Percentiles rank a stretch among this genome's conserved stretches.
Evolutionary conservation across 768 basidiomycete species (phyloP).

Genomic region (Lentinula lateritia): DNA sequence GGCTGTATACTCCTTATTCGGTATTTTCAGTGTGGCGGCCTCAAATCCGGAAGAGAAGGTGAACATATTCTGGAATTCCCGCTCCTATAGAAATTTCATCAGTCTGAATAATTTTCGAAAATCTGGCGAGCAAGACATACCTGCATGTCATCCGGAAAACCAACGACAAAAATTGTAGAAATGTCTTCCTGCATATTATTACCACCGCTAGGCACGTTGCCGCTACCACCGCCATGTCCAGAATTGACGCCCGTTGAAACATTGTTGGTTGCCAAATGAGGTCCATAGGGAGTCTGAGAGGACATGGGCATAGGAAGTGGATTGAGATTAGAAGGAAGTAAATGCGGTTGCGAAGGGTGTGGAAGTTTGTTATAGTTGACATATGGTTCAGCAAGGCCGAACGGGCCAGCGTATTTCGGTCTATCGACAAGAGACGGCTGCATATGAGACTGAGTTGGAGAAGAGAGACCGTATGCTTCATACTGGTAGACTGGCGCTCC

Average conservation of each 20-base stretch:
- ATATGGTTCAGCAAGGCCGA: slow-evolving; percentile 30
- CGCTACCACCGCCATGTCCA: slow-evolving; percentile 13
- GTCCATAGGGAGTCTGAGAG: slow-evolving; percentile 73
- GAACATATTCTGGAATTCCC: slow-evolving; percentile 99
- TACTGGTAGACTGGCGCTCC: slow-evolving; percentile 22
- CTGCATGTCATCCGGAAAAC: slow-evolving; percentile 99
- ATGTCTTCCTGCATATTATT: slow-evolving; percentile 69
- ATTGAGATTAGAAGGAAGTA: neutral
- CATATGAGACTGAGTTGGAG: slow-evolving; percentile 32
- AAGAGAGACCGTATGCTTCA: slow-evolving; percentile 31
- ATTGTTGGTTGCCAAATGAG: slow-evolving; percentile 47
- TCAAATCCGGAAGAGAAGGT: slow-evolving; percentile 95
- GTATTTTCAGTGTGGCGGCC: slow-evolving; percentile 96
- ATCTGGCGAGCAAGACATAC: slow-evolving; percentile 37
- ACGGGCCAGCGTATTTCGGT: slow-evolving; percentile 27
- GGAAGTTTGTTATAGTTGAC: neutral
- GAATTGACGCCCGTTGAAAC: neutral
- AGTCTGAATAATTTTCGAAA: neutral
- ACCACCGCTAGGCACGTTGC: slow-evolving; percentile 1
- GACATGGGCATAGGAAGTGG: slow-evolving; percentile 30
- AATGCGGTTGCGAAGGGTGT: neutral
- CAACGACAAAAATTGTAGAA: slow-evolving; percentile 96
- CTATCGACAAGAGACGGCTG: slow-evolving; percentile 21
- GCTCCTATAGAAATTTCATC: slow-evolving; percentile 55
- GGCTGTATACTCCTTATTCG: slow-evolving; percentile 83